Base-by-base conservation (phyloP, 495 filamentous ascomycete species). In the Hypoxylon subgilvum region DNA sequence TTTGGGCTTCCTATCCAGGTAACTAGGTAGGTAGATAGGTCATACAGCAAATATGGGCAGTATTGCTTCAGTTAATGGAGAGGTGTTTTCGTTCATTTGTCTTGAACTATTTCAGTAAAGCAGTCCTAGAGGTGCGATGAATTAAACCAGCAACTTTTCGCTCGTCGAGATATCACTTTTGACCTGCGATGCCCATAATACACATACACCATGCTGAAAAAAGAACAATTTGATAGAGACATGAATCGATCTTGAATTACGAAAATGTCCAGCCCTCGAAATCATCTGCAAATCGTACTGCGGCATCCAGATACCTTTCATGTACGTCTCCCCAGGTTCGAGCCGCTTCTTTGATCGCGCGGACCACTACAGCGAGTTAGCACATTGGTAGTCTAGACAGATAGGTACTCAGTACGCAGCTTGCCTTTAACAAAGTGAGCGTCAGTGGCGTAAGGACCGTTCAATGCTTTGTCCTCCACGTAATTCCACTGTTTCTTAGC, bases 321-420 rank as follows among this genome's bases (percentile, higher is more conserved):
- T 90, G 86, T 5, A 84, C 80, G 69, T 97, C 91, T 10, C 89
- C 86, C 92, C 94, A 98, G 1, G 91, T 91, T 58, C 77, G 72
- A 0, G 88, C 86, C 13, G 85, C 82, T 57, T 88, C 87, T 55
- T 81, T 87, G 72, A 96, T 84, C 1, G 88, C 84, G 30, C 90
- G 80, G 8, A 93, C 67, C 6, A 81, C 91, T 81, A 50, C 34
- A 18, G 2, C 18, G 3, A 8, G 48, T 73, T 42, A 72, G 60
- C 43, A 14, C 17, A 16, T 21, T 10, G 12, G 30, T 25, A 35
- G 47, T 7, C 2, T 50, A 31, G 12, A n/a, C 34, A 16, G 18
- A 17, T n/a, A 34, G 7, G 25, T n/a, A 23, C 19, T 9, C 49
- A 40, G 28, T 8, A n/a, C n/a, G n/a, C 27, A 12, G 66, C 72